Percentiles rank a stretch among this genome's conserved stretches.
phyloP scores from a whole-genome alignment of 2,329 filamentous ascomycete species.

The Clathrospora elynae region DNA sequence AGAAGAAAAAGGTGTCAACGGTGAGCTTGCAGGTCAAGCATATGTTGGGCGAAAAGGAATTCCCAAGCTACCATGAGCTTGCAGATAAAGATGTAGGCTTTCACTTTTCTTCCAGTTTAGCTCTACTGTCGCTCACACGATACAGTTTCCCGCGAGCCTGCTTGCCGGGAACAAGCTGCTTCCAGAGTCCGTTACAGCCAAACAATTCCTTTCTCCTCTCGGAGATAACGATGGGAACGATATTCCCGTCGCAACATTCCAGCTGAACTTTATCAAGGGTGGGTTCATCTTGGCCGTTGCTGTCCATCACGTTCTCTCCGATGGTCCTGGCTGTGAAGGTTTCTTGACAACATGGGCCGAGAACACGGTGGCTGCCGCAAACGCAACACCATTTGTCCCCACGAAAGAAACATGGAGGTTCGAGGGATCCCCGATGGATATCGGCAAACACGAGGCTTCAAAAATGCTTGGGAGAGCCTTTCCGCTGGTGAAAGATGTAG shows the following conservation, averaged over 20 bases:
- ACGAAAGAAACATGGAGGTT: too few relatives aligned
- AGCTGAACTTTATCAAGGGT: slow-evolving; percentile 36
- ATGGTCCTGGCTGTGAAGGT: slow-evolving; percentile 35
- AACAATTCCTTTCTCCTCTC: slow-evolving; percentile 3
- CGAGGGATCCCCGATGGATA: too few relatives aligned
- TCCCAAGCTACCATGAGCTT: slow-evolving; percentile 21
- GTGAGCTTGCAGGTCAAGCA: slow-evolving; percentile 20
- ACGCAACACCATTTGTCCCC: slow-evolving; percentile 16
- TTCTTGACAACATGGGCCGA: slow-evolving; percentile 35
- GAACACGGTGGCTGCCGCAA: slow-evolving; percentile 23
- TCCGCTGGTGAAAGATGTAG: slow-evolving; percentile 16
- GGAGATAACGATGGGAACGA: slow-evolving; percentile 1
- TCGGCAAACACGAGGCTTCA: not conserved
- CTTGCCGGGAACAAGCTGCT: slow-evolving; percentile 2
- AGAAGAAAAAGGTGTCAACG: slow-evolving; percentile 14
- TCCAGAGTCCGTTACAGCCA: slow-evolving; percentile 2
- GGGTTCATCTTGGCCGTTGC: slow-evolving; percentile 36
- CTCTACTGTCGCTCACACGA: too few relatives aligned
- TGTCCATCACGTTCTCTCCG: slow-evolving; percentile 29
- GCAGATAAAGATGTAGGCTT: too few relatives aligned
- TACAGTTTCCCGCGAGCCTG: slow-evolving; percentile 13
- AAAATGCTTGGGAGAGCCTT: slow-evolving; percentile 2
- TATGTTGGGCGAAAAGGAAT: slow-evolving; percentile 12
- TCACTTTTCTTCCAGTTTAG: too few relatives aligned
- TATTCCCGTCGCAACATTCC: slow-evolving; percentile 20